Evolutionary conservation across 2,329 filamentous ascomycete genomes (phyloP).

Genomic region (Fusarium poae): DNA sequence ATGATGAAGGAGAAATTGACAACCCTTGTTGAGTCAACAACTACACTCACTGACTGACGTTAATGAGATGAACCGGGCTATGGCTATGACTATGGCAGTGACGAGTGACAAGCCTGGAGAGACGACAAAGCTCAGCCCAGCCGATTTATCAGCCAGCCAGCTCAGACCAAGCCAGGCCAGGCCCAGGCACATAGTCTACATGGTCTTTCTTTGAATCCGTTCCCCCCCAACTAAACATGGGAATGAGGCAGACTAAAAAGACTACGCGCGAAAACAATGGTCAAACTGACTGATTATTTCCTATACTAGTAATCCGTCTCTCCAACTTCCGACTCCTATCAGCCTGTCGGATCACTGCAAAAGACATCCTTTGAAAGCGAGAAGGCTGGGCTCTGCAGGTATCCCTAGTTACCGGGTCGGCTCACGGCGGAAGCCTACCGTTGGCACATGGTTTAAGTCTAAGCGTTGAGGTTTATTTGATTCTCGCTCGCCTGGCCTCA

Average conservation of each 20-base stretch:
- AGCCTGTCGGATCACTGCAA: constrained; percentile 39
- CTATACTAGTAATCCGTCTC: constrained; percentile 31
- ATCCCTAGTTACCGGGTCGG: constrained; percentile 15
- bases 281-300: constrained; percentile 34
- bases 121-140: constrained; percentile 20
- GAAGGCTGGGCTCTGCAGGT: constrained; percentile 39
- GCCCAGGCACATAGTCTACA: neutral
- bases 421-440: constrained; percentile 32
- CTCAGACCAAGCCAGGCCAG: neutral
- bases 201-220: constrained; percentile 8
- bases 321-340: neutral
- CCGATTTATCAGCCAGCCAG: constrained; percentile 50
- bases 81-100: constrained; percentile 36
- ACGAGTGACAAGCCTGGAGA: constrained; percentile 37
- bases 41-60: constrained; percentile 15
- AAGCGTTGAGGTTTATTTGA: constrained; percentile 13
- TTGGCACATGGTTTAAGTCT: constrained; percentile 21
- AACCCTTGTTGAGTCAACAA: constrained; percentile 37
- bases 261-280: constrained; percentile 28
- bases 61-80: constrained; percentile 34
- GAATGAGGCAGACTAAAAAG: constrained; percentile 4
- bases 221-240: neutral
- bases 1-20: constrained; percentile 40
- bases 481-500: constrained; percentile 6
- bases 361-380: constrained; percentile 19